Base-by-base conservation (phyloP, 345 rosid genomes). In the Cardamine resedifolia region DNA sequence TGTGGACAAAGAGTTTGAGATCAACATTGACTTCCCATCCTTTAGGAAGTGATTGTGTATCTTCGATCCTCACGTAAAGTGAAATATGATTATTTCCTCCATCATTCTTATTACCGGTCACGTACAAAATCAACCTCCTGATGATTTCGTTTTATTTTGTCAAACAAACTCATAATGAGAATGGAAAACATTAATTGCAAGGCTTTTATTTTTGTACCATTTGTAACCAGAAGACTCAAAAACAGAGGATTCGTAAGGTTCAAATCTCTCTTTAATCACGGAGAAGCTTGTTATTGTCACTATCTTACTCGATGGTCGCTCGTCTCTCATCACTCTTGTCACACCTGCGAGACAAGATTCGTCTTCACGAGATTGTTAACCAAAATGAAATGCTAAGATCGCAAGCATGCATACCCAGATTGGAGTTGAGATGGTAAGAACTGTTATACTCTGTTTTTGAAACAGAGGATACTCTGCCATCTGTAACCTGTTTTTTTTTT, bases 121-220 rank as follows among this genome's bases (percentile, higher is more conserved):
- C 78, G 53, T 80, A 71, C n/a, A 84, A 59, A n/a, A 39, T 19
- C 47, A 84, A 26, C 19, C 69, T 78, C 85, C 79, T 80, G 62
- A n/a, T 16, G n/a, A n/a, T n/a, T 41, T 59, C 5, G 19, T 9
- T 10, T 19, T 38, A 0, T 36, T 36, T 36, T 36, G 1, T 36
- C 41, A 34, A 34, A 10, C 2, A 34, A 30, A 30, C 7, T 31
- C 0, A 10, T 8, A 19, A 5, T 48, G 26, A 58, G 48, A 53
- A 8, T 1, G 28, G n/a, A 6, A 24, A 14, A n/a, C 34, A 36
- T 36, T 2, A 36, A 0, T n/a, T 16, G 6, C 18, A 5, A 30
- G 10, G 0, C 8, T 0, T 31, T 31, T 2, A n/a, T n/a, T n/a
- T 30, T 0, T 36, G 7, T 20, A 77, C 83, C 81, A 81, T 79